phyloP scores from a whole-genome alignment of 208 protist species.

The Tetramitus jugosus region DNA sequence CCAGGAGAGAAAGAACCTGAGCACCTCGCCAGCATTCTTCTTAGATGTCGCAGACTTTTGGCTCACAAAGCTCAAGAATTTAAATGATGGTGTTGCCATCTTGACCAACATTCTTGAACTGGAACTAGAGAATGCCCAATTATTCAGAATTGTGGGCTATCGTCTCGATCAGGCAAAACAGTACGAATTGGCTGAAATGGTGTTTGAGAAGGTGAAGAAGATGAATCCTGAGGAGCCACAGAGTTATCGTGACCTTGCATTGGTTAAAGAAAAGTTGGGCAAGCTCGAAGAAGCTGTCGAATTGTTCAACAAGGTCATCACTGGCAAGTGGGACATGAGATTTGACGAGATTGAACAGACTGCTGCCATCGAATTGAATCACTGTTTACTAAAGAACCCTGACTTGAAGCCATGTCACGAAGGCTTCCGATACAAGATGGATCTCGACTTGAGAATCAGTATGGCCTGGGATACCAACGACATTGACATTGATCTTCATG shows the following conservation, averaged over 20 bases:
- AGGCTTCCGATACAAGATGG: background rate
- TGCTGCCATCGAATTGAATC: conserved; percentile 5
- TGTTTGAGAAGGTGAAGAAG: conserved; percentile 11
- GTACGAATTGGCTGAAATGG: background rate
- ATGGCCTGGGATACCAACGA: conserved; percentile 15
- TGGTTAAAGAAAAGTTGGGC: background rate
- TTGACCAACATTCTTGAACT: conserved; percentile 12
- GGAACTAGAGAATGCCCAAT: conserved; percentile 17
- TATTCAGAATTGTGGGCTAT: conserved; percentile 17
- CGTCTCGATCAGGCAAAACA: background rate
- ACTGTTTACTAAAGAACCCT: background rate
- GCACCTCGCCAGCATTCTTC: conserved; percentile 8
- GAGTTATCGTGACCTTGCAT: background rate
- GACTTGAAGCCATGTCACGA: background rate
- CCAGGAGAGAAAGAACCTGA: background rate
- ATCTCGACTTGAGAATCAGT: conserved; percentile 11
- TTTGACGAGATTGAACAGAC: conserved; percentile 23
- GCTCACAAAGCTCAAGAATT: background rate
- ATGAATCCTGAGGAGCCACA: conserved; percentile 5
- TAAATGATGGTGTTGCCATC: background rate
- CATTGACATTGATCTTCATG: background rate
- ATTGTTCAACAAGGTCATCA: conserved; percentile 3
- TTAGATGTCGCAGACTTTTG: conserved; percentile 6
- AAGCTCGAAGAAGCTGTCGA: background rate
- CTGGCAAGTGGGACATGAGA: background rate